Evolutionary conservation across 768 basidiomycete species (phyloP), one percentile per base, ranked within the genome.

Genomic region (Rhodotorula paludigena): DNA sequence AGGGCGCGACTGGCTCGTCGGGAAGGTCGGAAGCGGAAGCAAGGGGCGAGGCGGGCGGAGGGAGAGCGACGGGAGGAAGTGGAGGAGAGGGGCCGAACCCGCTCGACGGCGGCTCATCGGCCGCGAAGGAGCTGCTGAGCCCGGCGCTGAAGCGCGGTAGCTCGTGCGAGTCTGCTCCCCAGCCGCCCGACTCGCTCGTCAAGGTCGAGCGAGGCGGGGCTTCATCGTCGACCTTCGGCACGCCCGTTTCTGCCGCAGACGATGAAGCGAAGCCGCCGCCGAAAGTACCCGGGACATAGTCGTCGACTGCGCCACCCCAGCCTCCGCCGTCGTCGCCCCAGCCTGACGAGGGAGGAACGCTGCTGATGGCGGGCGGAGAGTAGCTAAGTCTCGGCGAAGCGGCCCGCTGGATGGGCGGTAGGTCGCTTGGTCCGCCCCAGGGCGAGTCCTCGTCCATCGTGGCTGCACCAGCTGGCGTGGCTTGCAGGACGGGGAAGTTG

Each of bases 391-490:
- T 30, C 14, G 57, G 32, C 38, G 56, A 57, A 6, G 20, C 28
- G 1, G 36, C 42, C 6, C 20, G 49, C 14, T 28, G 30, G 23
- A 49, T 32, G 36, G 45, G 8, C n/a, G 54, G 2, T 30, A 30
- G 6, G 54, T n/a, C 55, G 51, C 45, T 38, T 14, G 60, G 56
- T 0, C 57, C 66, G 36, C 67, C 67, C 67, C 67, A 68, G 1
- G 67, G 67, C 20, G 57, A 63, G 39, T 63, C 54, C 57, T 36
- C 63, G 33, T 52, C 32, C 51, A 52, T 33, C 11, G 20, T n/a
- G 12, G 2, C 2, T 10, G 33, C 33, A 11, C 5, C 5, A 23
- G 44, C 23, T 11, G 23, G 47, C n/a, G n/a, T 12, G 47, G 15
- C n/a, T 28, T 10, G n/a, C 6, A n/a, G n/a, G n/a, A n/a, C n/a